These are phyloP conservation scores for Zasmidium angulare DNA, from an alignment of 2,329 filamentous ascomycete genomes.

Conservation along the genomic window DNA sequence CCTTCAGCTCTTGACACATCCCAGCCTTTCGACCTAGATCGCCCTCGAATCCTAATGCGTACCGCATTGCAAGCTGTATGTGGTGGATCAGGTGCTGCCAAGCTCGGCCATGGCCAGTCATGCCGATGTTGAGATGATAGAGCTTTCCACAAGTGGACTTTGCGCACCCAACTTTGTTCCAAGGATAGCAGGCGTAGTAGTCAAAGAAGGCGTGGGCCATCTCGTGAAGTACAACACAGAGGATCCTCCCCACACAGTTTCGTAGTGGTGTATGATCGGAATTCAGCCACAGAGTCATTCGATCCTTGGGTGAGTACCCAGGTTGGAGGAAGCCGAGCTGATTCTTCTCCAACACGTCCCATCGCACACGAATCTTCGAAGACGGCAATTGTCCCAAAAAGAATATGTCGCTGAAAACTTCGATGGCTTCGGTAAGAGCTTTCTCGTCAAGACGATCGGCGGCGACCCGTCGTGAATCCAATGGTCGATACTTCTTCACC, in stretches of 20 bases:
- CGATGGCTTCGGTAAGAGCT: neutral
- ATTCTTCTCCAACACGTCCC: neutral
- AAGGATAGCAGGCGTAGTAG: slow-evolving; percentile 15
- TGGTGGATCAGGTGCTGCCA: slow-evolving; percentile 14
- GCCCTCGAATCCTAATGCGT: neutral
- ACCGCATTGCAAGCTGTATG: slow-evolving; percentile 6
- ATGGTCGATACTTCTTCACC: neutral
- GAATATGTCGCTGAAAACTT: slow-evolving; percentile 16
- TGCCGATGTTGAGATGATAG: slow-evolving; percentile 5
- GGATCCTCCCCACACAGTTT: neutral
- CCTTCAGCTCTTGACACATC: neutral
- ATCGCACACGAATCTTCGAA: slow-evolving; percentile 4
- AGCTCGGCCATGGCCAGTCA: slow-evolving; percentile 16
- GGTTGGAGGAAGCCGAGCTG: neutral
- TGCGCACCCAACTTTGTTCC: slow-evolving; percentile 5
- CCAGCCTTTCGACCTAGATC: neutral
- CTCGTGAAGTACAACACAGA: slow-evolving; percentile 6
- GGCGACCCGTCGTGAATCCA: neutral
- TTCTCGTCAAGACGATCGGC: neutral
- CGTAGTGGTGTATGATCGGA: neutral
- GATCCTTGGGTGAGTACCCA: neutral
- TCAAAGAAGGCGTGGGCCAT: slow-evolving; percentile 14
- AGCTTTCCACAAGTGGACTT: slow-evolving; percentile 6
- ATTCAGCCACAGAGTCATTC: neutral
- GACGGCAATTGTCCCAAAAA: slow-evolving; percentile 13